Conservation (phyloP, 225 moss, liverwort and hornwort species). For the Sphagnum tenellum region DNA sequence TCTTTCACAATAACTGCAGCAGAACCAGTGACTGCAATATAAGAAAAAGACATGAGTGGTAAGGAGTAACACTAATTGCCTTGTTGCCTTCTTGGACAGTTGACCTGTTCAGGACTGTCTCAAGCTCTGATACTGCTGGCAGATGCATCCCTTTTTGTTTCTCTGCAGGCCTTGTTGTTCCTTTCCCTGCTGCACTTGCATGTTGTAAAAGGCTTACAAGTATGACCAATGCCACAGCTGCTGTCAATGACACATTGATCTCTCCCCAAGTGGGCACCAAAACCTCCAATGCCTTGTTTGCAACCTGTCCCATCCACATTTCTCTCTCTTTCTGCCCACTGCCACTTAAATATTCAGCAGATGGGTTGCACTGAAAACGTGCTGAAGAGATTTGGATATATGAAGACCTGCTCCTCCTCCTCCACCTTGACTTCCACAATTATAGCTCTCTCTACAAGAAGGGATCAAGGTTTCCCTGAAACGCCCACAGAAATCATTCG, state of each 20-base stretch:
- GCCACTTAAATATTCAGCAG: too few species aligned
- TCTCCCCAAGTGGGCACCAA: constrained; percentile 84
- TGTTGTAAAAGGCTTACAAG: constrained; percentile 58
- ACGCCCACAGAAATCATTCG: too few species aligned
- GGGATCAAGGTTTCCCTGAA: too few species aligned
- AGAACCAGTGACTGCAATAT: too few species aligned
- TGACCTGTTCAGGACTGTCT: constrained; percentile 16
- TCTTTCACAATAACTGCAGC: too few species aligned
- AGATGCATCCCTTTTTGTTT: constrained; percentile 22
- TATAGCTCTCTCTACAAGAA: too few species aligned
- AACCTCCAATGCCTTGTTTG: constrained; percentile 52
- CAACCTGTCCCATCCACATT: constrained; percentile 41
- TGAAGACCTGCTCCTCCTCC: too few species aligned
- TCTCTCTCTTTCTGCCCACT: too few species aligned
- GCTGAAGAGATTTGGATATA: too few species aligned
- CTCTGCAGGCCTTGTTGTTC: constrained; percentile 12
- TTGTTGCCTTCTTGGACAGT: constrained; percentile 16
- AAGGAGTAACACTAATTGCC: constrained; percentile 1
- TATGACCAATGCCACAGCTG: constrained; percentile 43
- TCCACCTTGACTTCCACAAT: too few species aligned
- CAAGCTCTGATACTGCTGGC: constrained; percentile 25
- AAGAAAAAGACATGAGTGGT: too few species aligned
- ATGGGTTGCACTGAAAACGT: too few species aligned
- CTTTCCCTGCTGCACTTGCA: constrained; percentile 26
- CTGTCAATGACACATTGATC: constrained; percentile 54